Conservation (phyloP, 768 basidiomycete species). For the Cyclocybe aegerita region DNA sequence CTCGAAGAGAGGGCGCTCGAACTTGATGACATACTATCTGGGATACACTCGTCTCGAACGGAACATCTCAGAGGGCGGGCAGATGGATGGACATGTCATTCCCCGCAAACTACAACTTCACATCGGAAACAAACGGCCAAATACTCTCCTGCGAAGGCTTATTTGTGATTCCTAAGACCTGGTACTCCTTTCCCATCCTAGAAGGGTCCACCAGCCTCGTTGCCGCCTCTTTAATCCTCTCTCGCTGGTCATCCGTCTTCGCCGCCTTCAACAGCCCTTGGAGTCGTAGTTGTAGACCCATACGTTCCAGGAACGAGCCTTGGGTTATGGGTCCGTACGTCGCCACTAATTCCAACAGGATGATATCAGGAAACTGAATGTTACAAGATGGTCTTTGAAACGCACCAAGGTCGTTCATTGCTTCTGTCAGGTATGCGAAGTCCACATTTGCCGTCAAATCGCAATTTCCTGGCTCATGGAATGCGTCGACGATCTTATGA, state of each 20-base stretch:
- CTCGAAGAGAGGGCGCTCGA: not conserved
- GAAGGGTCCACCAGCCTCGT: slow-evolving; percentile 70
- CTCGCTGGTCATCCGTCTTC: slow-evolving; percentile 43
- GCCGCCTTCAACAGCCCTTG: slow-evolving; percentile 57
- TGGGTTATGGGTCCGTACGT: slow-evolving; percentile 76
- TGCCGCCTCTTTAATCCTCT: slow-evolving; percentile 58
- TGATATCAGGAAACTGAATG: not conserved
- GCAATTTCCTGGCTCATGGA: slow-evolving; percentile 80
- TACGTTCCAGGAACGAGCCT: slow-evolving; percentile 68
- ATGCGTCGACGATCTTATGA: slow-evolving; percentile 83
- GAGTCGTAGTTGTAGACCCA: slow-evolving; percentile 74
- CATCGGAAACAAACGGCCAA: slow-evolving; percentile 34
- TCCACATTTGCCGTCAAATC: slow-evolving; percentile 98
- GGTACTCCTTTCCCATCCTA: slow-evolving; percentile 90
- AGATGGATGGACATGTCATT: not conserved
- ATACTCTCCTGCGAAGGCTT: slow-evolving; percentile 6
- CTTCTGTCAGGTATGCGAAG: slow-evolving; percentile 84
- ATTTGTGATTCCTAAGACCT: slow-evolving; percentile 63
- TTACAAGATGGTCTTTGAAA: slow-evolving; percentile 1
- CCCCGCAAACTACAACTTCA: not conserved
- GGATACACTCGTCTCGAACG: too few species aligned
- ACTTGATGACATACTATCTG: too few species aligned
- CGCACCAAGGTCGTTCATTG: slow-evolving; percentile 65
- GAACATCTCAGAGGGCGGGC: not conserved
- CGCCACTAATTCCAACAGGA: slow-evolving; percentile 30